Base-by-base conservation (phyloP, 192 early-diverging fungal genomes). In the Coemansia sp. region DNA sequence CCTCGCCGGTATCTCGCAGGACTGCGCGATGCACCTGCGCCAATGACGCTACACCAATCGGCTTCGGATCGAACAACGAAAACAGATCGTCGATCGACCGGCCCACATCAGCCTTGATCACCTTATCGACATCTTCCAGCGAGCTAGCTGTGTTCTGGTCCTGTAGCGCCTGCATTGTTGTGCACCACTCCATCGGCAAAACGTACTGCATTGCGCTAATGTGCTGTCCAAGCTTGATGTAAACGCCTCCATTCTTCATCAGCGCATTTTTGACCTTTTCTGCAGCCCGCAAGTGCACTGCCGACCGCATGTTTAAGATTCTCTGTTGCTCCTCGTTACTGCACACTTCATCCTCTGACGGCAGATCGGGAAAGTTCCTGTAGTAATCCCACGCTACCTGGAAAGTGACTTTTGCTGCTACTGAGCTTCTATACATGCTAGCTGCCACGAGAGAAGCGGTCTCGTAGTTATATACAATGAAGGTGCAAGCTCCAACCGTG, bases 221-320 rank as follows among this genome's bases (percentile, higher is more conserved):
- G 80, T 93, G 92, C 67, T 95, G 93, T 0, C 93, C 92, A n/a
- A 95, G 77, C 63, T 95, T 95, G 67, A 95, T 89, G 71, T 94
- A 95, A 10, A 94, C 85, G 6, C 94, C 94, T 34, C 91, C 92
- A 56, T 90, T 88, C 42, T 66, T 75, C 70, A 85, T 81, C 57
- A 90, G 84, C 16, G 89, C 83, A 13, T 68, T 49, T 30, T 87
- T 71, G 16, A 95, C 75, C 28, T 85, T 61, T 43, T 91, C 77
- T 0, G 94, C 93, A 18, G 83, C 80, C n/a, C 90, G 76, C 65
- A 79, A 42, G 73, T 95, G 93, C 57, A 87, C 87, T 4, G 62
- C 64, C 4, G 71, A 81, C 18, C 81, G 68, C 31, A 20, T 33
- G 10, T 39, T 61, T 26, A 65, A 53, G 29, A 75, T 66, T 35